Percentiles rank a stretch among this genome's conserved stretches.
Conservation (phyloP, 805 yeast species). For the Saccharomyces paradoxus region DNA sequence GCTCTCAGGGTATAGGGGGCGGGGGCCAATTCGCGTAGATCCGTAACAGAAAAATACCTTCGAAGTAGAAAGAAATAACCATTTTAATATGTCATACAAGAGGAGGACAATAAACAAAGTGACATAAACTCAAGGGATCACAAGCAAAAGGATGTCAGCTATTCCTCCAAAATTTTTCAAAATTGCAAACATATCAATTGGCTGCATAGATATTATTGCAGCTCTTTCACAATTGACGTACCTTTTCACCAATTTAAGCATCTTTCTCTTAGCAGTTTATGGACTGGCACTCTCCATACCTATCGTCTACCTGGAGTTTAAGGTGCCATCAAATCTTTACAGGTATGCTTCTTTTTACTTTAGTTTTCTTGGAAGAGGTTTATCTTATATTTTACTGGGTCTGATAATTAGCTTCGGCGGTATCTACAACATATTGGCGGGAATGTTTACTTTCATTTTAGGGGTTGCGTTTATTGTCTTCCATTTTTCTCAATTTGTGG, state of each 20-base stretch:
- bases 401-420: conserved; percentile 51
- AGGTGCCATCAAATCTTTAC: conserved; percentile 50
- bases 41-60: neutral
- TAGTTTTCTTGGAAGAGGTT: conserved; percentile 52
- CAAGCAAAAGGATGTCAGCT: conserved; percentile 14
- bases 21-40: neutral
- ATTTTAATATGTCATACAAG: neutral
- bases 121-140: conserved; percentile 17
- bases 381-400: conserved; percentile 32
- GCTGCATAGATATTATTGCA: conserved; percentile 40
- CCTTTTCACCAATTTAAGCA: conserved; percentile 17
- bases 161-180: conserved; percentile 24
- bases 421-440: conserved; percentile 48
- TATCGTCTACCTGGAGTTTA: conserved; percentile 39
- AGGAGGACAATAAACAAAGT: conserved; percentile 13
- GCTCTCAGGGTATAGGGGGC: neutral
- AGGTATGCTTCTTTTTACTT: conserved; percentile 60
- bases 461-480: conserved; percentile 55
- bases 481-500: conserved; percentile 66
- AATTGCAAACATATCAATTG: conserved; percentile 45
- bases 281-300: conserved; percentile 46
- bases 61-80: neutral
- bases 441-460: conserved; percentile 46
- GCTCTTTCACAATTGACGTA: conserved; percentile 18
- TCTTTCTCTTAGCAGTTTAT: conserved; percentile 53